Base-by-base conservation (phyloP, 495 filamentous ascomycete species). In the Achaetomiella virescens region DNA sequence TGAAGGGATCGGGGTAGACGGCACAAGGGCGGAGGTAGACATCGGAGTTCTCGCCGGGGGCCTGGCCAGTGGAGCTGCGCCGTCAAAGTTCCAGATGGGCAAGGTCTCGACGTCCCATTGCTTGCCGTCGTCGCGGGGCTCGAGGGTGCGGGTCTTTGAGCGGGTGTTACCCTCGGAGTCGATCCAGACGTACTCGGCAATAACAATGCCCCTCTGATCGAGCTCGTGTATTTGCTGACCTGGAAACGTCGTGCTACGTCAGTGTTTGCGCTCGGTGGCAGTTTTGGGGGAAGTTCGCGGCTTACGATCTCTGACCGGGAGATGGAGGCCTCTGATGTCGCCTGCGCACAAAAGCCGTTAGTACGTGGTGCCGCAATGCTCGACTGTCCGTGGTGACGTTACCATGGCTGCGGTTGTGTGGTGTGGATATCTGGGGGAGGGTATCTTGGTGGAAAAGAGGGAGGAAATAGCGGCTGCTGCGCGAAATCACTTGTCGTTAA, bases 51-150 rank as follows among this genome's bases (percentile, higher is more conserved):
- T 92, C 89, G 69, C 92, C 90, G 31, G 91, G 90, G 51, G 93
- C 93, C 74, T 98, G 93, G 65, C 79, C 88, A 63, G 90, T 96
- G 18, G 91, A 96, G 52, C 90, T 95, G 70, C n/a, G n/a, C 93
- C 93, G 70, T 98, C 93, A 68, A 98, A 98, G 81, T 97, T 98
- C 93, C 93, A 98, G 72, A 95, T 89, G 57, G 92, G 89, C 56
- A 98, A 89, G 57, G 54, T 56, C 7, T 97, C 90, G 52, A 89
- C 86, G 54, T 89, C 68, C 57, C 68, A 73, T 66, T 74, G 71
- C 38, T 62, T 60, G 51, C 68, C 61, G 47, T 68, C 75, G 36
- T 77, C 72, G 72, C 85, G 84, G 65, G 75, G 80, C 18, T 44
- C 38, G 38, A 96, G 82, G 61, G 92, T 97, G 83, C 90, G 91